phyloP scores from a whole-genome alignment of 129 eudicot genomes.

The Oenanthe sinensis region DNA sequence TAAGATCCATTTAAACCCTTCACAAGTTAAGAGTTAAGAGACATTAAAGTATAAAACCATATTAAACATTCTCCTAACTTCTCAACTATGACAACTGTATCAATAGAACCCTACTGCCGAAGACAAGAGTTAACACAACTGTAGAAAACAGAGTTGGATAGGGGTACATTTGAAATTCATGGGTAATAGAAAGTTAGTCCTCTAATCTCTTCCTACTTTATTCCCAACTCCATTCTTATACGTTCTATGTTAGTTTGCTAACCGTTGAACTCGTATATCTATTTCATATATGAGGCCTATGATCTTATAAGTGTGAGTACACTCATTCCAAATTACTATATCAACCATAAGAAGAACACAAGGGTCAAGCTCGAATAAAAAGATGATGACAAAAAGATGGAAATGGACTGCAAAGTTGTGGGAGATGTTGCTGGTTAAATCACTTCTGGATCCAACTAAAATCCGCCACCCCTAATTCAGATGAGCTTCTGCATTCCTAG shows the following conservation, averaged over 20 bases:
- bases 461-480: conserved; percentile 83
- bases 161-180: background rate
- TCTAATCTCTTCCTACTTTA: background rate
- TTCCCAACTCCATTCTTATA: background rate
- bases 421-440: conserved; percentile 65
- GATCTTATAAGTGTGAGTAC: conserved; percentile 63
- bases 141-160: background rate
- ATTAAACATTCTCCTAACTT: background rate
- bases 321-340: conserved; percentile 42
- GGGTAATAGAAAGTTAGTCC: background rate
- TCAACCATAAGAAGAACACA: conserved; percentile 9
- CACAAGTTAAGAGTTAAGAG: background rate
- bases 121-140: background rate
- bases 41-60: background rate
- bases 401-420: conserved; percentile 36
- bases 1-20: background rate
- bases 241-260: background rate
- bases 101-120: background rate
- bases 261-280: conserved; percentile 44
- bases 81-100: background rate
- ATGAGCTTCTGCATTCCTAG: conserved; percentile 41
- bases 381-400: conserved; percentile 5
- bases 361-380: background rate
- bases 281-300: conserved; percentile 38
- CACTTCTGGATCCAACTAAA: conserved; percentile 43